Conservation (phyloP, 208 protist species). For the Histomonas meleagridis region DNA sequence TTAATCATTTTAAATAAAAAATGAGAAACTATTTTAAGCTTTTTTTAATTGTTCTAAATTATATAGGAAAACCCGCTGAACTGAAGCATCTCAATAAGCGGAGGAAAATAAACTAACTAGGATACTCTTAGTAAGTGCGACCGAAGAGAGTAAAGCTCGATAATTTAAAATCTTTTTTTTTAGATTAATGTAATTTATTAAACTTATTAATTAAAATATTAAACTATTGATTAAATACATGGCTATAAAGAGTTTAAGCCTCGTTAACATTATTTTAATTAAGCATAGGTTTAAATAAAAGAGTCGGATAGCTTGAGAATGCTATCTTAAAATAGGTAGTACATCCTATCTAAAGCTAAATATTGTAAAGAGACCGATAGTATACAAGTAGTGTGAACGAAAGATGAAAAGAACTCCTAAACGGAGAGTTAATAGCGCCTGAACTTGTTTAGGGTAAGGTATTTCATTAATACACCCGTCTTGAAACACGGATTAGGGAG, state of each 20-base stretch:
- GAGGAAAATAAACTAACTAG: slow-evolving; percentile 66
- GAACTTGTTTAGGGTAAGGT: slow-evolving; percentile 56
- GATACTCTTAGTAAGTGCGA: slow-evolving; percentile 63
- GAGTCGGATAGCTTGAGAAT: slow-evolving; percentile 62
- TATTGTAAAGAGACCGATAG: slow-evolving; percentile 59
- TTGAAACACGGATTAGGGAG: slow-evolving; percentile 71
- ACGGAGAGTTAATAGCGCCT: slow-evolving; percentile 60
- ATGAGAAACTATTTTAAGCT: no score
- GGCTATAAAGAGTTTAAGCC: slow-evolving; percentile 58
- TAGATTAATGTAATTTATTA: slow-evolving; percentile 22
- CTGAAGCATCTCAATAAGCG: slow-evolving; percentile 67
- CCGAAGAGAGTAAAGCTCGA: slow-evolving; percentile 55
- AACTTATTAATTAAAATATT: slow-evolving; percentile 3
- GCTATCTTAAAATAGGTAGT: slow-evolving; percentile 58
- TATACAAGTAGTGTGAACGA: slow-evolving; percentile 63
- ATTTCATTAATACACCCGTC: no score
- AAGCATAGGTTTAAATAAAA: slow-evolving; percentile 37
- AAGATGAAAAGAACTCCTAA: slow-evolving; percentile 63
- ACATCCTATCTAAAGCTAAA: slow-evolving; percentile 59
- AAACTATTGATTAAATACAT: slow-evolving; percentile 40
- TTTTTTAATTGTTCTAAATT: slow-evolving; percentile 38
- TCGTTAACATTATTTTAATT: slow-evolving; percentile 42
- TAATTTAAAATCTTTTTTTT: slow-evolving; percentile 28
- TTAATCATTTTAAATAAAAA: no score
- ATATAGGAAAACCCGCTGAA: slow-evolving; percentile 60